Base-by-base conservation (phyloP, 2,329 filamentous ascomycete species). In the Amauroascus verrucosus region DNA sequence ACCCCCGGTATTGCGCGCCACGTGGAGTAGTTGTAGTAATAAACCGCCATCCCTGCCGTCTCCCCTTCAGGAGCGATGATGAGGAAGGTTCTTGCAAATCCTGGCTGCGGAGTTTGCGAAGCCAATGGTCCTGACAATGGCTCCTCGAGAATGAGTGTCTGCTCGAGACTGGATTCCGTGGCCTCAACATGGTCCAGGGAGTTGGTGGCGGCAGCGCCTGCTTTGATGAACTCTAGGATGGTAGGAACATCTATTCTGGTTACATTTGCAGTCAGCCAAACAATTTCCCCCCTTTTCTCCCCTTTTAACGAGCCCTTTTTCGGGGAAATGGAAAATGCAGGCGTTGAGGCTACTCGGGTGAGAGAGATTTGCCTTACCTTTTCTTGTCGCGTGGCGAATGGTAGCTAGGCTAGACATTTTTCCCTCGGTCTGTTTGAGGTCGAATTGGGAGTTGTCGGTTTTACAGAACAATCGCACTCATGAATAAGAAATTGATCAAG, bases 11-110 rank as follows among this genome's bases (percentile, higher is more conserved):
- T 9, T 18, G 47, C 47, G 7, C 33, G 47, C 47, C 47, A 49
- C 4, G 47, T 49, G 14, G 47, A 49, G 33, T 40, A 49, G 33
- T 38, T 49, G 22, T 49, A 49, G 18, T 49, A 49, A 33, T 49
- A 49, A 18, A 49, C 35, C 22, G 47, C 47, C 47, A 49, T 49
- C 16, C 47, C 47, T 1, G 47, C 47, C 26, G 18, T 22, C 3
- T 40, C 47, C 9, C 47, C 47, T 30, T 49, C 47, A 11, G 47
- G 47, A 28, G 47, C 47, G 20, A 30, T 33, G 20, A 49, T 18
- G n/a, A 49, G 22, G 4, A 49, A 4, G 11, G 35, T 41, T 24
- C 35, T 40, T 16, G 47, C 47, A 14, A 28, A 38, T 20, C 47
- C 47, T 22, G 47, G 22, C 7, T 30, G 30, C 6, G 45, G 14